phyloP scores from a whole-genome alignment of 1,284 basidiomycete species.

The Vanrija humicola region DNA sequence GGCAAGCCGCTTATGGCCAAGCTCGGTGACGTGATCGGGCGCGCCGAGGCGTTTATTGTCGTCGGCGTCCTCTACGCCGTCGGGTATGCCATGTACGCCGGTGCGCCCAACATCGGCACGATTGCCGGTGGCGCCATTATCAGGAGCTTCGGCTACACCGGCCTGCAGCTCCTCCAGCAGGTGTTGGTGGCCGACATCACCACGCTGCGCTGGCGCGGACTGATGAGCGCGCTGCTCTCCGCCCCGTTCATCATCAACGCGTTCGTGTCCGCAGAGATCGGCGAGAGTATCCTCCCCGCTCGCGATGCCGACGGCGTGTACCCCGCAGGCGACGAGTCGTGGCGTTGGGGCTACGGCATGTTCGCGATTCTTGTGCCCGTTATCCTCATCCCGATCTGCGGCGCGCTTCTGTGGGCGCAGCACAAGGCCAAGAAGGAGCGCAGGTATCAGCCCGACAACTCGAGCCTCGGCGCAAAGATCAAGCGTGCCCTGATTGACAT shows the following conservation, averaged over 20 bases:
- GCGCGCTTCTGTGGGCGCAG: constrained; percentile 47
- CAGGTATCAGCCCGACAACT: too few relatives aligned
- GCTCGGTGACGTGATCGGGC: constrained; percentile 62
- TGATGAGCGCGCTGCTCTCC: constrained; percentile 62
- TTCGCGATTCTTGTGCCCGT: constrained; percentile 49
- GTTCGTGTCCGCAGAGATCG: constrained; percentile 62
- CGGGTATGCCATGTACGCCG: constrained; percentile 62
- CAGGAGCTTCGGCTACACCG: constrained; percentile 50
- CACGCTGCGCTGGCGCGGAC: constrained; percentile 68
- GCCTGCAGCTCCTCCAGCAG: constrained; percentile 68
- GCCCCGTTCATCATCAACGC: constrained; percentile 64
- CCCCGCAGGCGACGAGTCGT: neutral
- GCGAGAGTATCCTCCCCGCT: constrained; percentile 56
- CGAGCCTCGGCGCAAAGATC: too few relatives aligned
- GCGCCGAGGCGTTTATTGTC: constrained; percentile 57
- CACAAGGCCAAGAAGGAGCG: constrained; percentile 43
- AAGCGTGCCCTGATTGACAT: constrained; percentile 30
- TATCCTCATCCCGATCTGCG: constrained; percentile 40
- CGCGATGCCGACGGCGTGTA: too few relatives aligned
- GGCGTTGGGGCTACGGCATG: constrained; percentile 68
- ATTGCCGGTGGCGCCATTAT: constrained; percentile 38
- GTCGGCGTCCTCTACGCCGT: constrained; percentile 54
- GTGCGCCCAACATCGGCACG: constrained; percentile 57
- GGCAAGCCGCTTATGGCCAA: constrained; percentile 78
- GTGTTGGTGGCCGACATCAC: constrained; percentile 77